Percentiles rank a stretch among this genome's conserved stretches.
phyloP scores from a whole-genome alignment of 306 rosid species.

The Trifolium pratense region DNA sequence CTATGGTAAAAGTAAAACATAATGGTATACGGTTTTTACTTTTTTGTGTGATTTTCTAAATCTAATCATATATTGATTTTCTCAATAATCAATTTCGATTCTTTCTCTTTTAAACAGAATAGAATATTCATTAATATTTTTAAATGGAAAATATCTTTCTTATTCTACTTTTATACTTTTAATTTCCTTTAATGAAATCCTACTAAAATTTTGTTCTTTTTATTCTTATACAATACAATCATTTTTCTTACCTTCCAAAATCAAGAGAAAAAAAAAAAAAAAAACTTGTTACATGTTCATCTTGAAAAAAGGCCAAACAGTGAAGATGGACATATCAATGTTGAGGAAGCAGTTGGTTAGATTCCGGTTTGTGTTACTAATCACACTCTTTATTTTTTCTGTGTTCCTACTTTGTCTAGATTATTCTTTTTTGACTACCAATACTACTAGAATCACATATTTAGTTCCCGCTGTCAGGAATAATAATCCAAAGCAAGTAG shows the following conservation, averaged over 20 bases:
- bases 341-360: conserved; percentile 39
- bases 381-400: conserved; percentile 32
- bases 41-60: too few species aligned
- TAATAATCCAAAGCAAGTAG: too few species aligned
- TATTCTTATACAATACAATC: background rate
- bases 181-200: too few species aligned
- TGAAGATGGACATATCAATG: conserved; percentile 30
- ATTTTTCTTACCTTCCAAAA: background rate
- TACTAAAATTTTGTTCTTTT: background rate
- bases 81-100: too few species aligned
- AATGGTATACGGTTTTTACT: too few species aligned
- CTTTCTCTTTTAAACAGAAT: too few species aligned
- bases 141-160: too few species aligned
- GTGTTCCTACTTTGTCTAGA: conserved; percentile 35
- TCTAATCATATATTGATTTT: too few species aligned
- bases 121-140: too few species aligned
- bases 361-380: conserved; percentile 52
- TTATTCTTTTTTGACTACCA: conserved; percentile 37
- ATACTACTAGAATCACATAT: conserved; percentile 26
- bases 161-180: too few species aligned
- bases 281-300: background rate
- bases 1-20: too few species aligned
- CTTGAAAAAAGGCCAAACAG: background rate
- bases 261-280: too few species aligned
- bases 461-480: conserved; percentile 22